Percentiles rank a stretch among this genome's conserved stretches.
phyloP scores from a whole-genome alignment of 768 basidiomycete genomes.

The Boletus tomentosulus region DNA sequence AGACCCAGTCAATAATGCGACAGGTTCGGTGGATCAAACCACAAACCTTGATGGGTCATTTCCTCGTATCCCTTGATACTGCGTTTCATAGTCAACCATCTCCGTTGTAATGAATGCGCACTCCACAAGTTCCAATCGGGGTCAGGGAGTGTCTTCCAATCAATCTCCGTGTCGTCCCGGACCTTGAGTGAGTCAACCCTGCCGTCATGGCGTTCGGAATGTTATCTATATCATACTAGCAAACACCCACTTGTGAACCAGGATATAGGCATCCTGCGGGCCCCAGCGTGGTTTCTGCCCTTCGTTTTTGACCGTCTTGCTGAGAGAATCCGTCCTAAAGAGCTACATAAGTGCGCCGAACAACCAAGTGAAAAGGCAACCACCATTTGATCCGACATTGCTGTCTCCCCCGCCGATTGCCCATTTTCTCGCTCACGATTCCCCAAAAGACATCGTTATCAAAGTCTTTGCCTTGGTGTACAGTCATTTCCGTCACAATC shows the following conservation, averaged over 20 bases:
- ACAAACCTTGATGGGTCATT: slow-evolving; percentile 73
- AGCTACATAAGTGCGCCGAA: background rate
- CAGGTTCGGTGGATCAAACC: background rate
- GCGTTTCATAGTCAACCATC: slow-evolving; percentile 78
- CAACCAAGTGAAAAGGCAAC: slow-evolving; percentile 6
- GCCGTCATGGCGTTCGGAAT: slow-evolving; percentile 1
- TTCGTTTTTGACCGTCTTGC: slow-evolving; percentile 66
- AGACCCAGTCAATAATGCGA: slow-evolving; percentile 7
- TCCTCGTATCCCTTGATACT: slow-evolving; percentile 73
- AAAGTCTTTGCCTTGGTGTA: slow-evolving; percentile 64
- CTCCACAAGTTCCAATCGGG: slow-evolving; percentile 82
- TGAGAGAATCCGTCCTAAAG: slow-evolving; percentile 70
- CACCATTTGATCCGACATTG: slow-evolving; percentile 92
- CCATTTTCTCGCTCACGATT: slow-evolving; percentile 73
- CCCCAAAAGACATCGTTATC: slow-evolving; percentile 86
- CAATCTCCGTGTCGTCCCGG: slow-evolving; percentile 76
- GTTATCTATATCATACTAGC: background rate
- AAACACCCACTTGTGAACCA: slow-evolving; percentile 66
- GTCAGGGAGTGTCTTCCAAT: slow-evolving; percentile 77
- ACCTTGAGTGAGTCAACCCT: slow-evolving; percentile 76
- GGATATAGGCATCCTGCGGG: slow-evolving; percentile 69
- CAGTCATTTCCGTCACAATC: slow-evolving; percentile 74
- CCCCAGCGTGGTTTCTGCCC: slow-evolving; percentile 73
- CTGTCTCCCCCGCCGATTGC: slow-evolving; percentile 67
- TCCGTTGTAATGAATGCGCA: slow-evolving; percentile 71